Evolutionary conservation across 352 stramenopile species (phyloP), one percentile per base, ranked within the genome.

Genomic region (Globisporangium acanthophoron): DNA sequence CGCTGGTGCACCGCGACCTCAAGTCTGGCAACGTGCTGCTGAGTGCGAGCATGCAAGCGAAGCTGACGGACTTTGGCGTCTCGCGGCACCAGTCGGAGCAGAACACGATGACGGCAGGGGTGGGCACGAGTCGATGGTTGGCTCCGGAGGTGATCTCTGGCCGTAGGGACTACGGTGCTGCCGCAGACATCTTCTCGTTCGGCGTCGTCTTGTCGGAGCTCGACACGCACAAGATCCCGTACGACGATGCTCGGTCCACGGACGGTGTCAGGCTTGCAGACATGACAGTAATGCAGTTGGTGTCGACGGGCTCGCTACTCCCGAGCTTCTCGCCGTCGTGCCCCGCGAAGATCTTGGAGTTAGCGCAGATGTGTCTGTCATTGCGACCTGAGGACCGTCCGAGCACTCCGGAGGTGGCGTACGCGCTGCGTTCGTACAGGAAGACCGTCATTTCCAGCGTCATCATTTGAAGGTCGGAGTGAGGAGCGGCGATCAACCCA

Each of bases 191-290:
- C 21, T 67, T 64, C 64, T 92, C 83, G 24, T 72, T 96, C 24
- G 88, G 87, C 35, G 78, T 96, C 33, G 84, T 94, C 37, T 65
- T 94, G 6, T 87, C 78, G 5, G 84, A 94, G 55, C 71, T 92
- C 53, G 84, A 94, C 52, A 91, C 84, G 37, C 60, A 66, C 48
- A 56, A 64, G 33, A 43, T 76, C 15, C 71, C 68, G 24, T 76
- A 79, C 41, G 64, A 24, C 0, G 62, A 70, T 67, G 2, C 64
- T 46, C 21, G 71, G 71, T 21, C 62, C 64, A 20, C 39, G 71
- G n/a, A 76, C 20, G 71, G 71, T 21, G 58, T 70, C 31, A 52
- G 51, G 1, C 52, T 85, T 13, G 57, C 70, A 5, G 76, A 84
- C 35, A 66, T 85, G 11, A 66, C 74, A 9, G 73, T 83, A 54